Evolutionary conservation across 2,329 filamentous ascomycete genomes (phyloP).

Genomic region (Claviceps fusiformis): DNA sequence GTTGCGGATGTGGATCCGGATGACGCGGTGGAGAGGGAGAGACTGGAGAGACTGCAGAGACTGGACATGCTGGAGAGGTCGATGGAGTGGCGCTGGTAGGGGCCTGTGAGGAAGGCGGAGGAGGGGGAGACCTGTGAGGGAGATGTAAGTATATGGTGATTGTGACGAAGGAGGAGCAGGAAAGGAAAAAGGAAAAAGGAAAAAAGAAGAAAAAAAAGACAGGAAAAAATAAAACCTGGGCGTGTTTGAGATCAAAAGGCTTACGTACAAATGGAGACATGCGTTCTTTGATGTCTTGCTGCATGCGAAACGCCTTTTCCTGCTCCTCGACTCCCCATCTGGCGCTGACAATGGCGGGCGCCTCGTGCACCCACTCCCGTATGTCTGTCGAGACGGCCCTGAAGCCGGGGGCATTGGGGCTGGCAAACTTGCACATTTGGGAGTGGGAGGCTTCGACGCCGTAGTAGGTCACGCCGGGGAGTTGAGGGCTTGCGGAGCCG

Average conservation of each 20-base stretch:
- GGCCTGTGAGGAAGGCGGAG: background rate
- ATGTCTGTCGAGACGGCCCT: constrained; percentile 34
- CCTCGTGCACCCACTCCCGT: constrained; percentile 37
- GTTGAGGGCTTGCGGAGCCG: constrained; percentile 52
- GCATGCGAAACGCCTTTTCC: constrained; percentile 30
- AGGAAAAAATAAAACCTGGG: too few relatives aligned
- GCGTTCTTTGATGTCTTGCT: constrained; percentile 32
- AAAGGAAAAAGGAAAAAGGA: too few relatives aligned
- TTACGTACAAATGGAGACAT: constrained; percentile 17
- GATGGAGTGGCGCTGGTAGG: background rate
- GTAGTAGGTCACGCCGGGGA: constrained; percentile 57
- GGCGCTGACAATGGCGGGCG: constrained; percentile 37
- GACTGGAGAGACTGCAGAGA: too few relatives aligned
- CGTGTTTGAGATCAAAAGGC: too few relatives aligned
- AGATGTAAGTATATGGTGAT: background rate
- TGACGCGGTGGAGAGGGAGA: background rate
- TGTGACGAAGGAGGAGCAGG: background rate
- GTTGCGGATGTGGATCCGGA: background rate
- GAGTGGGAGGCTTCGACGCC: constrained; percentile 64
- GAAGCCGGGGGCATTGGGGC: constrained; percentile 52
- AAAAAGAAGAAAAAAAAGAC: too few relatives aligned
- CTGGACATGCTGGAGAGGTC: constrained; percentile 4
- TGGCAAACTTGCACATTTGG: constrained; percentile 59
- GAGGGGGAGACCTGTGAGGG: background rate
- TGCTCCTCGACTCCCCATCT: constrained; percentile 50